Percentiles rank a stretch among this genome's conserved stretches.
phyloP scores from a whole-genome alignment of 169 alveolate genomes.

The Plasmodium billcollinsi region DNA sequence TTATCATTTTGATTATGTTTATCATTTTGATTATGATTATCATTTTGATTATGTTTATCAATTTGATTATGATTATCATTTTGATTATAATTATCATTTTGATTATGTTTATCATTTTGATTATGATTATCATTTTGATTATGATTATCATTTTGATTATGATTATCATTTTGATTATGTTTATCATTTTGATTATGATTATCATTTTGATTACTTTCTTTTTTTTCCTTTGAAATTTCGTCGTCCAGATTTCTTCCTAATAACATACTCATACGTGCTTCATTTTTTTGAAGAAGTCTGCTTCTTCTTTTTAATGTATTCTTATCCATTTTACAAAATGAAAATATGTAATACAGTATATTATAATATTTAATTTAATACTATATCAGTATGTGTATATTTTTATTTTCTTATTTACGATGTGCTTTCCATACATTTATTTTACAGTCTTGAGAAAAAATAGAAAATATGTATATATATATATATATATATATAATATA shows the following conservation, averaged over 20 bases:
- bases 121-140: not conserved
- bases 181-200: not conserved
- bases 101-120: not conserved
- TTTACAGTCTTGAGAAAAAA: too few relatives aligned
- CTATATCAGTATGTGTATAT: too few relatives aligned
- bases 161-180: not conserved
- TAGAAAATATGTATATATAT: too few relatives aligned
- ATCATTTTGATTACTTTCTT: not conserved
- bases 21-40: not conserved
- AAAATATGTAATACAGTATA: too few relatives aligned
- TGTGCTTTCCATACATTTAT: too few relatives aligned
- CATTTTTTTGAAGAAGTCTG: conserved; percentile 62
- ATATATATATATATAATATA: too few relatives aligned
- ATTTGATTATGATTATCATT: not conserved
- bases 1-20: not conserved
- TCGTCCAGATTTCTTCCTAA: conserved; percentile 24
- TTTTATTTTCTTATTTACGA: too few relatives aligned
- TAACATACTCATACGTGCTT: conserved; percentile 53
- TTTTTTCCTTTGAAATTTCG: not conserved
- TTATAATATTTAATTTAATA: too few relatives aligned
- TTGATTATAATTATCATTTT: not conserved
- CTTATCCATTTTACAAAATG: conserved; percentile 44
- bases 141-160: not conserved
- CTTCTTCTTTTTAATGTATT: conserved; percentile 41
- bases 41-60: not conserved